Evolutionary conservation across 2,329 filamentous ascomycete species (phyloP).

Genomic region (Gremmenia infestans): DNA sequence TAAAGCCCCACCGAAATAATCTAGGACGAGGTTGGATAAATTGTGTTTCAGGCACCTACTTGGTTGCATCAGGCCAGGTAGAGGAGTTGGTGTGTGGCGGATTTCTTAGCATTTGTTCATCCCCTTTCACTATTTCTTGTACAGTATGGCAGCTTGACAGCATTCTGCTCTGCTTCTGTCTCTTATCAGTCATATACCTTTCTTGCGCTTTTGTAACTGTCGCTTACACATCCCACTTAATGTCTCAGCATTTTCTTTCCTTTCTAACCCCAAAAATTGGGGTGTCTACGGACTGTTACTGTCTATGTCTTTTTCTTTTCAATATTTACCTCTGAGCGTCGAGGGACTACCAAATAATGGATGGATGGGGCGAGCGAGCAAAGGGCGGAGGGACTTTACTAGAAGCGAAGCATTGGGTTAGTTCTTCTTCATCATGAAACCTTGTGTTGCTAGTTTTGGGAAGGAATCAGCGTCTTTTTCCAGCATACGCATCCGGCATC

Average conservation of each 20-base stretch:
- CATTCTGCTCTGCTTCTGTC: slow-evolving; percentile 2
- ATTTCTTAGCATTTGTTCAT: slow-evolving; percentile 11
- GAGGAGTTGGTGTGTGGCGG: slow-evolving; percentile 26
- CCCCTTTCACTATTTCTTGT: slow-evolving; percentile 20
- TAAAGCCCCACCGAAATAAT: not conserved
- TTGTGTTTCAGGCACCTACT: slow-evolving; percentile 15
- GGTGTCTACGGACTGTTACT: not conserved
- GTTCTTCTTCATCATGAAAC: slow-evolving; percentile 6
- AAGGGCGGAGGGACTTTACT: not conserved
- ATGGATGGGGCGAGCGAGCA: not conserved
- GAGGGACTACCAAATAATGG: not conserved
- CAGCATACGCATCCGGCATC: slow-evolving; percentile 21
- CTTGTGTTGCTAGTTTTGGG: slow-evolving; percentile 8
- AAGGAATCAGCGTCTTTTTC: slow-evolving; percentile 4
- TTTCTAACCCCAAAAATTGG: not conserved
- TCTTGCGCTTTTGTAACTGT: slow-evolving; percentile 10
- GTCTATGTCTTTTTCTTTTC: not conserved
- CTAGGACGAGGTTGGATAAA: slow-evolving; percentile 14
- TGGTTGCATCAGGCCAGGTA: slow-evolving; percentile 24
- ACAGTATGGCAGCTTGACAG: slow-evolving; percentile 18
- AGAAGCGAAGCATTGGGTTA: not conserved
- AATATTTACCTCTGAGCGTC: not conserved
- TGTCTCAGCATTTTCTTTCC: not conserved
- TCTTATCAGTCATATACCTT: slow-evolving; percentile 1
- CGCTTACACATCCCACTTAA: not conserved